Base-by-base conservation (phyloP, 805 yeast genomes). In the Zygosaccharomyces kombuchaensis region DNA sequence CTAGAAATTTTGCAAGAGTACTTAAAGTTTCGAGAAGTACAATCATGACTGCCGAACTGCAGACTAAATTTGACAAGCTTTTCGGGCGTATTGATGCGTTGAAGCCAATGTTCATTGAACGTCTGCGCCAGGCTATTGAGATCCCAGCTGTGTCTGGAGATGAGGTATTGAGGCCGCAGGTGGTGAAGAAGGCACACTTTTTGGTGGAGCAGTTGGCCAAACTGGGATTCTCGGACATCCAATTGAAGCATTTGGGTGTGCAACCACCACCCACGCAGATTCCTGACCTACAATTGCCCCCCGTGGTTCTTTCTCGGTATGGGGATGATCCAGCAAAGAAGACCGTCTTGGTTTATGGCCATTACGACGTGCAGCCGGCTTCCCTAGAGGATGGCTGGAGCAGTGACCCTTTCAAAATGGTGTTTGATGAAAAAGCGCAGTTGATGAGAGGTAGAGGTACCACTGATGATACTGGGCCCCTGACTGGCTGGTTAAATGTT, bases 361-460 rank as follows among this genome's bases (percentile, higher is more conserved):
- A 93, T 67, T 91, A 91, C 69, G 99, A 93, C 60, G 99, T 93
- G 52, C 99, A 93, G 73, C 99, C 99, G 9, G 99, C 99, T 13
- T 70, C 77, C 25, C 55, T 71, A 47, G 95, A 85, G 57, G 99
- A 93, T 64, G 99, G 99, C 32, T 93, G 99, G 99, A 73, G 75
- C 59, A 78, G 93, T 35, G 96, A 90, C 52, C 99, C 99, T 8
- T 93, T 93, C 69, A 73, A 70, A 45, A 71, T 93, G 60, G 75
- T 77, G 51, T 70, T 73, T 40, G 69, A 72, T 48, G 87, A 82
- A 63, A 78, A 79, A 54, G 83, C 80, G 53, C 84, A 74, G 41
- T 75, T 84, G 52, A 73, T 93, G 60, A 80, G 78, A 59, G 99
- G 97, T 40, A 81, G 99, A 69, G 99, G 99, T 36, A 73, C 96